Evolutionary conservation across 1,139 yeast species (phyloP).

Genomic region (Debaryomyces coudertii): DNA sequence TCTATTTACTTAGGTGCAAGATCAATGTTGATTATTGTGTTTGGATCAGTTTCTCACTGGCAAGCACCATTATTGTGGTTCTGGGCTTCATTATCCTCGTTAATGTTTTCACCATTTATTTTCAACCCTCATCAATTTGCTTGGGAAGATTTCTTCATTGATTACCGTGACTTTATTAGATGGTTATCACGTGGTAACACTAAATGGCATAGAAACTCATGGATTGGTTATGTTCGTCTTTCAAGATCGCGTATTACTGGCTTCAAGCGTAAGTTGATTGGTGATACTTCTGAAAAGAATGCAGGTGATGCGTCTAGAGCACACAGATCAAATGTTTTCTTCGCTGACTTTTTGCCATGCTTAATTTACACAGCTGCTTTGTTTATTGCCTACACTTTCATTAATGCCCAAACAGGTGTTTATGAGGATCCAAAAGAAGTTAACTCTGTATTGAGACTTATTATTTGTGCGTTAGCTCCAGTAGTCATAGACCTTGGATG

Average conservation of each 20-base stretch:
- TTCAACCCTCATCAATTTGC: constrained; percentile 99
- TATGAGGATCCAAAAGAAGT: constrained; percentile 53
- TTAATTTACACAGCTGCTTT: constrained; percentile 85
- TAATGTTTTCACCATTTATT: constrained; percentile 90
- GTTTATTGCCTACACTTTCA: constrained; percentile 87
- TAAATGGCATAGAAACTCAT: constrained; percentile 98
- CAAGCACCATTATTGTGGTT: constrained; percentile 97
- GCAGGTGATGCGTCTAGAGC: constrained; percentile 97
- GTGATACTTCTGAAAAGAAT: constrained; percentile 88
- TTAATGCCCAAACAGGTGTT: constrained; percentile 98
- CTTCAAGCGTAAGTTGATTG: constrained; percentile 88
- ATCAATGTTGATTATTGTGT: constrained; percentile 82
- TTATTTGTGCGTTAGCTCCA: constrained; percentile 90
- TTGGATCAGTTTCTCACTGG: constrained; percentile 94
- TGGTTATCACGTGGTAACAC: constrained; percentile 99
- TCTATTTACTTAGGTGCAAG: constrained; percentile 97
- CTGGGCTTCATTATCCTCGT: constrained; percentile 93
- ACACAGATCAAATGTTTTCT: constrained; percentile 80
- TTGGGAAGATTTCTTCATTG: constrained; percentile 98
- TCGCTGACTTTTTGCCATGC: constrained; percentile 88
- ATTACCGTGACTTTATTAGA: constrained; percentile 96
- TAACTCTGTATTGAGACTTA: constrained; percentile 81
- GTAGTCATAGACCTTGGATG: constrained; percentile 89
- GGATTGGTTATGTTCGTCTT: constrained; percentile 97
- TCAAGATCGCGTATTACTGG: constrained; percentile 97